A percentile compares a stretch with the other conserved stretches of the same genome.
These are phyloP conservation scores for Fraxinus quadrangulata DNA, from an alignment of 257 asterid genomes.

Conservation along the genomic window DNA sequence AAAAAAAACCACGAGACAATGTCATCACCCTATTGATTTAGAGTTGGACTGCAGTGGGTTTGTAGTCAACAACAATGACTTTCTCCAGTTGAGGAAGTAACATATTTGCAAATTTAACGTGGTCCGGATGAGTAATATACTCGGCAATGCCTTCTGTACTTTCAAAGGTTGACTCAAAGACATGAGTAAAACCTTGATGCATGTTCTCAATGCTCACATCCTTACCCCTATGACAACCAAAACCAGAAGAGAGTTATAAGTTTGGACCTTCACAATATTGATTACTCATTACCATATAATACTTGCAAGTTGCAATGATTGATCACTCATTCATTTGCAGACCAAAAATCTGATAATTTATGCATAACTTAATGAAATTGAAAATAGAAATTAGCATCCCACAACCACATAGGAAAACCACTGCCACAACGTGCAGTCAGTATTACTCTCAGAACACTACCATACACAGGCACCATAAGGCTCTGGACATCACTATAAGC, in stretches of 20 bases:
- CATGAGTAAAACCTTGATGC: conserved; percentile 90
- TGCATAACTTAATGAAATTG: neutral
- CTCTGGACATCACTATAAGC: neutral
- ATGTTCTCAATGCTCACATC: conserved; percentile 74
- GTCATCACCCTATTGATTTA: conserved; percentile 26
- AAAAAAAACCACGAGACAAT: neutral
- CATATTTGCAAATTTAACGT: conserved; percentile 52
- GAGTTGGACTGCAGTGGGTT: conserved; percentile 52
- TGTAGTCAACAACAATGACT: conserved; percentile 64
- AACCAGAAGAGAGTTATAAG: conserved; percentile 3
- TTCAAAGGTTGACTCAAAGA: conserved; percentile 82
- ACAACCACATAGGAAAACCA: neutral
- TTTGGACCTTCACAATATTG: neutral
- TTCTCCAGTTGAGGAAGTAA: conserved; percentile 66
- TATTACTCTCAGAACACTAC: neutral
- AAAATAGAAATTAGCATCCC: neutral
- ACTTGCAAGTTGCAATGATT: neutral
- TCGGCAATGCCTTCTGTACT: conserved; percentile 76
- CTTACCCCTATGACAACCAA: conserved; percentile 60
- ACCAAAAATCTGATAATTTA: no score
- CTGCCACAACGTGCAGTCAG: neutral
- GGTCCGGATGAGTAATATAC: conserved; percentile 62
- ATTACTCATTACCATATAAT: neutral
- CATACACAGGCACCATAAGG: neutral
- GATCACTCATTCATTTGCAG: neutral